A percentile compares a stretch with the other conserved stretches of the same genome.
Conservation (phyloP, 495 filamentous ascomycete species). For the Trichocladium uniseriatum region DNA sequence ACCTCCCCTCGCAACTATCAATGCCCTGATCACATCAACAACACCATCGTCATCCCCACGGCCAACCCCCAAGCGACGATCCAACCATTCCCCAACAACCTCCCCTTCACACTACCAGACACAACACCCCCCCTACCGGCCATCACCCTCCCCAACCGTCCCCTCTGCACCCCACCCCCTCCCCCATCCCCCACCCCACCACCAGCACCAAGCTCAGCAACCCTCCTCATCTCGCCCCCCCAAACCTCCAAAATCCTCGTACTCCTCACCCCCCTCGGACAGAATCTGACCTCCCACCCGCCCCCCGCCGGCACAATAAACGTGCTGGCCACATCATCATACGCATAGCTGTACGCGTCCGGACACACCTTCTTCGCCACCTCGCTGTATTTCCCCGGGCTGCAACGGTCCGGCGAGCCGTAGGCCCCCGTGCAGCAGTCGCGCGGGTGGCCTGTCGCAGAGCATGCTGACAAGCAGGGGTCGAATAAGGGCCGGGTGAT, state of each 20-base stretch:
- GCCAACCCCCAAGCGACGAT: background rate
- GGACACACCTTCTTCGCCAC: slow-evolving; percentile 65
- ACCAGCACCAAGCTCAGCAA: slow-evolving; percentile 9
- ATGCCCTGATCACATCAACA: slow-evolving; percentile 6
- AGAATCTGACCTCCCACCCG: slow-evolving; percentile 70
- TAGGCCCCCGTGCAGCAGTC: slow-evolving; percentile 66
- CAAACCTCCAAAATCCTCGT: slow-evolving; percentile 57
- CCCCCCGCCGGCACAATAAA: slow-evolving; percentile 65
- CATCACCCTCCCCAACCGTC: slow-evolving; percentile 5
- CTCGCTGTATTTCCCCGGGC: slow-evolving; percentile 51
- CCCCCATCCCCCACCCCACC: background rate
- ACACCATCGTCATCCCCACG: background rate
- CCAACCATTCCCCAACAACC: background rate
- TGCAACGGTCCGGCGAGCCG: slow-evolving; percentile 47
- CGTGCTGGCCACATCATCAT: slow-evolving; percentile 63
- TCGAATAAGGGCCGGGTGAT: slow-evolving; percentile 52
- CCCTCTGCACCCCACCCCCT: slow-evolving; percentile 5
- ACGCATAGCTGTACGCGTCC: slow-evolving; percentile 75
- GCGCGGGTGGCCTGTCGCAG: slow-evolving; percentile 43
- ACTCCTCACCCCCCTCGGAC: slow-evolving; percentile 53
- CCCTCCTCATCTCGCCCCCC: slow-evolving; percentile 31
- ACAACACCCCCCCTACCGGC: slow-evolving; percentile 19
- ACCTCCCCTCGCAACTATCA: too few relatives aligned
- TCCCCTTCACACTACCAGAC: background rate
- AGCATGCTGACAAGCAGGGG: slow-evolving; percentile 63